phyloP scores from a whole-genome alignment of 2,329 filamentous ascomycete genomes.

The Harringtonia lauricola region DNA sequence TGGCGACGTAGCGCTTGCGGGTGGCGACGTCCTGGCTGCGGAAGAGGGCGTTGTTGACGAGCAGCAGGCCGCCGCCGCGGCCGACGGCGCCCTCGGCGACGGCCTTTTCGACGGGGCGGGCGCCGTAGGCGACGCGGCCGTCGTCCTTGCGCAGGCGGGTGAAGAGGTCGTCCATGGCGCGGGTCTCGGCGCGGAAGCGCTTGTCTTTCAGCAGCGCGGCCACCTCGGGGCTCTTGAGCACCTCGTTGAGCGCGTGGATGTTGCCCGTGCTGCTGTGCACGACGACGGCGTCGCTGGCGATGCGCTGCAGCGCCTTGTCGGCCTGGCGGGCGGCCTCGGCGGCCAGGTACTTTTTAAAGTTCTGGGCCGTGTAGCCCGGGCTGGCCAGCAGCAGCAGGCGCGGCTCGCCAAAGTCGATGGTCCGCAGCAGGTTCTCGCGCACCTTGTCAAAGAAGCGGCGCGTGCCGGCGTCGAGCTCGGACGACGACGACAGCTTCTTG shows the following conservation, averaged over 20 bases:
- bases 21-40: constrained; percentile 67
- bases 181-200: constrained; percentile 76
- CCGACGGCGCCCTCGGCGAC: constrained; percentile 83
- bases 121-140: constrained; percentile 82
- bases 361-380: constrained; percentile 75
- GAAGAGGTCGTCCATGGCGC: constrained; percentile 75
- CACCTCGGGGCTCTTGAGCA: constrained; percentile 72
- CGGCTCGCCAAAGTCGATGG: constrained; percentile 61
- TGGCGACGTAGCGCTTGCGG: constrained; percentile 67
- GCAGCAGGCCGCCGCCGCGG: constrained; percentile 68
- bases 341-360: constrained; percentile 65
- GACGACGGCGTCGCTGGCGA: constrained; percentile 54
- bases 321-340: constrained; percentile 44
- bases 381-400: constrained; percentile 75
- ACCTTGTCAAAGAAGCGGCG: constrained; percentile 69
- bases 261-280: constrained; percentile 81
- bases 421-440: constrained; percentile 62
- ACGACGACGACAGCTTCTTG: constrained; percentile 53
- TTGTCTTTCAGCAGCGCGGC: constrained; percentile 70
- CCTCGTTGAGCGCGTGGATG: constrained; percentile 76
- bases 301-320: constrained; percentile 58
- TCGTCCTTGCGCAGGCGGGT: constrained; percentile 72
- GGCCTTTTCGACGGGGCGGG: constrained; percentile 68
- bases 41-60: constrained; percentile 84
- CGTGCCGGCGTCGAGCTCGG: constrained; percentile 60